Base-by-base conservation (phyloP, 1,284 basidiomycete species). In the Pholiota adiposa region DNA sequence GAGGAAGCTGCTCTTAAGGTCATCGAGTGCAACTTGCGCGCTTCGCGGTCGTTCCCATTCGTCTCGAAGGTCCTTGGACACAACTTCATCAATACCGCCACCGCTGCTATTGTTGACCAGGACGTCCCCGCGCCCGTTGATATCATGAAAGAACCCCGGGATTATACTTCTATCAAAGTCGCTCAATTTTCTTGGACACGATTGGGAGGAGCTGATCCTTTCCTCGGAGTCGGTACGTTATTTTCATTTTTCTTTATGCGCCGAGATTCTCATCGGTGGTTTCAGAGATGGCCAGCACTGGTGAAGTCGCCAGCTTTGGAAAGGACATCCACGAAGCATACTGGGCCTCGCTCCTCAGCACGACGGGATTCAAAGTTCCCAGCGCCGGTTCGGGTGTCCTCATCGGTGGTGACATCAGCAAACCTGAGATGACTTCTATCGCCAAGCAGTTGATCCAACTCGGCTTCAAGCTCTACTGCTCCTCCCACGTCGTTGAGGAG, bases 141-240 rank as follows among this genome's bases (percentile, higher is more conserved):
- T 72, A 77, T 96, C 60, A 99, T 99, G 97, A 84, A 88, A 40
- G 81, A 94, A 74, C 85, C 92, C 76, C 84, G 95, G 41, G 92
- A 97, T 75, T 98, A 99, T 73, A 93, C 92, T 18, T 92, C 96
- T 14, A 94, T 99, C 84, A 99, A 99, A 81, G 96, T 98, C 53
- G 90, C 97, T 4, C 97, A 97, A 72, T 99, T 99, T 83, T 97
- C 94, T 8, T 99, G 96, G 96, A 98, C 96, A 50, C 91, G 97
- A 64, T 76, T 99, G 46, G 90, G 83, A 41, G 95, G 95, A 63
- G 96, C 97, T 16, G 97, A 98, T 79, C 97, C 97, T 31, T 97
- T 97, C 89, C 83, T 98, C 58, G 96, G 95, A 63, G 96, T 97
- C 63, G 92, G 92, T 93, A 65, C 74, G 89, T 83, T 12, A 57